Evolutionary conservation across 805 yeast genomes (phyloP).

Genomic region (Cyberlindnera saturnus): DNA sequence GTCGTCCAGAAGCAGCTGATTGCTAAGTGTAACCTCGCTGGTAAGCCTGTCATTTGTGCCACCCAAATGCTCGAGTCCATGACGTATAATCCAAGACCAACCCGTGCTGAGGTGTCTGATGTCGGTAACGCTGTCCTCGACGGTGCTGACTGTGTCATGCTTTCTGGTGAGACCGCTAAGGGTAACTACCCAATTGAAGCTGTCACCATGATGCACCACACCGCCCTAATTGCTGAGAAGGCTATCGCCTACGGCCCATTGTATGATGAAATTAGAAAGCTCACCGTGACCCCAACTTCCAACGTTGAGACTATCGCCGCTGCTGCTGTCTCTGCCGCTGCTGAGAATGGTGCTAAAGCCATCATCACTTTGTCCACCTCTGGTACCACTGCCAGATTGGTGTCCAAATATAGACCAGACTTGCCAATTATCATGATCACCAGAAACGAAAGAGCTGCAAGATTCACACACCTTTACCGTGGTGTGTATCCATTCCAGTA

Average conservation of each 20-base stretch:
- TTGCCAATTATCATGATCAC: slow-evolving; percentile 98
- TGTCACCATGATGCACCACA: slow-evolving; percentile 98
- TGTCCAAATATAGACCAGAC: slow-evolving; percentile 96
- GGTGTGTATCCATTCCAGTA: slow-evolving; percentile 98
- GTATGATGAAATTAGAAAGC: slow-evolving; percentile 82
- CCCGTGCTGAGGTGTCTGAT: slow-evolving; percentile 99
- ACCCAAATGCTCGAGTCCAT: slow-evolving; percentile 99
- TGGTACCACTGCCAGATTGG: slow-evolving; percentile 92
- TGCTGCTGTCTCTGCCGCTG: slow-evolving; percentile 94
- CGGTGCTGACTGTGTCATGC: slow-evolving; percentile 99
- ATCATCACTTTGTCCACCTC: slow-evolving; percentile 93
- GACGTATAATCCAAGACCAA: slow-evolving; percentile 99
- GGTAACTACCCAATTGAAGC: slow-evolving; percentile 98
- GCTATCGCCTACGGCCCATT: slow-evolving; percentile 83
- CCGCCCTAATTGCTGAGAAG: slow-evolving; percentile 92
- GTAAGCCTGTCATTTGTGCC: slow-evolving; percentile 99
- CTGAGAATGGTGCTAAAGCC: slow-evolving; percentile 95
- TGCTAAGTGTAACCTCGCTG: slow-evolving; percentile 98
- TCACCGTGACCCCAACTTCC: slow-evolving; percentile 82
- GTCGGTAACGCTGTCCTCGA: slow-evolving; percentile 99
- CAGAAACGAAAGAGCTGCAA: slow-evolving; percentile 88
- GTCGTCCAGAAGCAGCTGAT: slow-evolving; percentile 98
- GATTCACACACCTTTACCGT: slow-evolving; percentile 94
- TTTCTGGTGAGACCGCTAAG: slow-evolving; percentile 99
- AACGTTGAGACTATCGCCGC: slow-evolving; percentile 96